Conservation (phyloP, 1,284 basidiomycete species). For the Coriolopsis trogii region DNA sequence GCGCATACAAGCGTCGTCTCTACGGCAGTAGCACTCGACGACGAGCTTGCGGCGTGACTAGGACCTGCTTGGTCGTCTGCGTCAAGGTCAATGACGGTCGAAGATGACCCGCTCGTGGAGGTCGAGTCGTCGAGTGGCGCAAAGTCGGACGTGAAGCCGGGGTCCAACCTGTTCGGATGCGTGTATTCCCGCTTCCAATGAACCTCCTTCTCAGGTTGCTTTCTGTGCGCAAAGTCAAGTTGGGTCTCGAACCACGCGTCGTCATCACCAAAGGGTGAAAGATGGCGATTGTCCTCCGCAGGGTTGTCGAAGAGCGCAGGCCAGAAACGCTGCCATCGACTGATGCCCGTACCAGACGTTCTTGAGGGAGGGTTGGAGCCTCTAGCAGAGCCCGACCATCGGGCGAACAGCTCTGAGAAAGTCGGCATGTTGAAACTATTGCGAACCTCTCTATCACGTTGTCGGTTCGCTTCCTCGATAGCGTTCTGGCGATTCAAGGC, state of each 20-base stretch:
- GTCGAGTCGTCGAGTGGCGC: slow-evolving; percentile 36
- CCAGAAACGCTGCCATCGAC: slow-evolving; percentile 7
- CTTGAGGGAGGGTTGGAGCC: background rate
- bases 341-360: background rate
- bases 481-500: slow-evolving; percentile 39
- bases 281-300: background rate
- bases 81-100: slow-evolving; percentile 34
- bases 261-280: slow-evolving; percentile 6
- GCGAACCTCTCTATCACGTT: slow-evolving; percentile 7
- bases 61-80: slow-evolving; percentile 30
- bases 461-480: slow-evolving; percentile 22
- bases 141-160: slow-evolving; percentile 71
- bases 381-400: slow-evolving; percentile 1
- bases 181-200: slow-evolving; percentile 62
- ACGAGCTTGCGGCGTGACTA: slow-evolving; percentile 18
- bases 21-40: slow-evolving; percentile 17
- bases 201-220: slow-evolving; percentile 2
- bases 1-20: slow-evolving; percentile 59
- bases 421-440: slow-evolving; percentile 13
- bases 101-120: slow-evolving; percentile 34
- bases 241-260: slow-evolving; percentile 4
- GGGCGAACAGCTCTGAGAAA: slow-evolving; percentile 15
- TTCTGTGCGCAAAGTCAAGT: background rate
- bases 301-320: slow-evolving; percentile 5
- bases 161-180: slow-evolving; percentile 52